phyloP scores from a whole-genome alignment of 139 green algal genomes.

The Chlamydomonas incerta region DNA sequence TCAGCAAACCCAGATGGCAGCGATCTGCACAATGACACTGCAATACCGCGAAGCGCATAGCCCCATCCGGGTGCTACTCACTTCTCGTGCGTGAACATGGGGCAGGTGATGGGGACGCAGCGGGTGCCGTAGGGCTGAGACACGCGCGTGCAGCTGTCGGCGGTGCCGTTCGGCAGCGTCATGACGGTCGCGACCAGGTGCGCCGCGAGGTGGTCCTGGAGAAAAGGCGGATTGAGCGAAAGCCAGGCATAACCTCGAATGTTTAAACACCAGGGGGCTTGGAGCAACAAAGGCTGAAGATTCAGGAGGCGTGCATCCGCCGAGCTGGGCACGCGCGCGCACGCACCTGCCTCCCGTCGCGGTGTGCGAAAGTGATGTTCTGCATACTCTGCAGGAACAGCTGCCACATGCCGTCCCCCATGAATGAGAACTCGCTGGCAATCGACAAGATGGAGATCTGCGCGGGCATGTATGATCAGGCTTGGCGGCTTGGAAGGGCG shows the following conservation, averaged over 20 bases:
- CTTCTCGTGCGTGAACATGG: neutral
- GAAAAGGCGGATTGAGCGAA: no score
- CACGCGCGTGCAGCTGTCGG: neutral
- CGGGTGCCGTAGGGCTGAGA: neutral
- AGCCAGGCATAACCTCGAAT: no score
- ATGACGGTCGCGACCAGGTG: conserved; percentile 3
- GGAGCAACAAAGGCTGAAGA: no score
- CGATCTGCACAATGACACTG: no score
- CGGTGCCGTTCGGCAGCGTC: neutral
- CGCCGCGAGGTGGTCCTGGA: neutral
- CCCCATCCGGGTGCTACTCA: neutral
- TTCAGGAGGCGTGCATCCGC: no score
- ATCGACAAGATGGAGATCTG: neutral
- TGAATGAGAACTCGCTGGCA: neutral
- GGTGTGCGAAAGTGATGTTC: neutral
- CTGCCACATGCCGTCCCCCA: neutral
- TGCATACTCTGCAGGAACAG: neutral
- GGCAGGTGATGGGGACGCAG: neutral
- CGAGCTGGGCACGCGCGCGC: no score
- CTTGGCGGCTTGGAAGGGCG: no score
- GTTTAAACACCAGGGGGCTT: no score
- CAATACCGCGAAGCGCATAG: neutral
- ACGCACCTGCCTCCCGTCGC: neutral
- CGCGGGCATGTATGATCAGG: neutral
- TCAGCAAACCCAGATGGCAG: no score